A percentile compares a stretch with the other conserved stretches of the same genome.
Evolutionary conservation across 78 protist genomes (phyloP).

Genomic region (Tieghemostelium lacteum): DNA sequence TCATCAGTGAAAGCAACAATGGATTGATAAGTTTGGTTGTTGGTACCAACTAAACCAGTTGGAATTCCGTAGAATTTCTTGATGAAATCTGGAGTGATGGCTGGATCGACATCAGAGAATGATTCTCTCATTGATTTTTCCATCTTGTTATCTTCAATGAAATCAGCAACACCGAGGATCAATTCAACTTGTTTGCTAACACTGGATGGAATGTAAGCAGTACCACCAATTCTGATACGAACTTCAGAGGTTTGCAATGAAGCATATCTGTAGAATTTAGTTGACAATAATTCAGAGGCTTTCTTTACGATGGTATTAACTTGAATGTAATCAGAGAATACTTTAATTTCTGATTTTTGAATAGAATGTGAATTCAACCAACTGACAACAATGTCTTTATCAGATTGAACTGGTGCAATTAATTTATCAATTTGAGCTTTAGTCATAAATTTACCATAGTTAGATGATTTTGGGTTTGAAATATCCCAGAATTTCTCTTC

Average conservation of each 20-base stretch:
- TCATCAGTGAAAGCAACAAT: conserved; percentile 72
- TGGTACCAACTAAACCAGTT: conserved; percentile 7
- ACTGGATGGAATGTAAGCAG: conserved; percentile 35
- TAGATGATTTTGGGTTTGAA: conserved; percentile 65
- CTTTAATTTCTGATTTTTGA: conserved; percentile 26
- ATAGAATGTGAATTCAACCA: conserved; percentile 15
- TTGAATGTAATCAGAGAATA: conserved; percentile 46
- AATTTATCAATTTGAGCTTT: conserved; percentile 26
- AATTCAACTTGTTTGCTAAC: conserved; percentile 61
- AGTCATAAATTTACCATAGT: conserved; percentile 68
- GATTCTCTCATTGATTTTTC: conserved; percentile 14
- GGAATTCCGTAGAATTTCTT: conserved; percentile 62
- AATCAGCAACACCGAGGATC: conserved; percentile 70
- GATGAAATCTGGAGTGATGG: conserved; percentile 63
- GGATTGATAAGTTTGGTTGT: conserved; percentile 24
- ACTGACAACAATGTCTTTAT: conserved; percentile 1
- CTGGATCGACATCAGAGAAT: background rate
- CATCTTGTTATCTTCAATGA: conserved; percentile 52
- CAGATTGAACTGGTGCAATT: conserved; percentile 37
- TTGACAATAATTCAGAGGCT: conserved; percentile 23
- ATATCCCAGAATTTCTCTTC: conserved; percentile 61
- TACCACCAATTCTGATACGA: conserved; percentile 49
- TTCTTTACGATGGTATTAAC: conserved; percentile 44
- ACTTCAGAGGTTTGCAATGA: background rate
- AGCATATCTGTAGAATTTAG: conserved; percentile 13